Conservation (phyloP, 208 protist species). For the Crithidia fasciculata region DNA sequence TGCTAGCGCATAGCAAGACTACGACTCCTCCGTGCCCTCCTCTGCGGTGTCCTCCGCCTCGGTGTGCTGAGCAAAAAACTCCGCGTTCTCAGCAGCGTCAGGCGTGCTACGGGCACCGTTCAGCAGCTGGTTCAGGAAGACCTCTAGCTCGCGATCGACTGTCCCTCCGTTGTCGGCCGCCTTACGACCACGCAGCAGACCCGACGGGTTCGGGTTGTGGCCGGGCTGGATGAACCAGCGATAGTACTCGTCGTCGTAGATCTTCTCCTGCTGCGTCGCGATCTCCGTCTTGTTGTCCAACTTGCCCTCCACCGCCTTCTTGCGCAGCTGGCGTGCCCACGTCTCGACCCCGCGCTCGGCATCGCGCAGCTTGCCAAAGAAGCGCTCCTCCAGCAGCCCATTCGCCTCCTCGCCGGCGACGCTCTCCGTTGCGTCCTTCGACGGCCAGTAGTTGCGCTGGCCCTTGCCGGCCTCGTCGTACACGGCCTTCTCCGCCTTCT, state of each 20-base stretch:
- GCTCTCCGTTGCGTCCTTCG: slow-evolving; percentile 64
- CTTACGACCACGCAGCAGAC: slow-evolving; percentile 59
- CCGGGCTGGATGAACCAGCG: slow-evolving; percentile 93
- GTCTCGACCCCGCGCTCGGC: slow-evolving; percentile 71
- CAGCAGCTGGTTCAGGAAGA: slow-evolving; percentile 58
- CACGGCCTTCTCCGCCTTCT: slow-evolving; percentile 74
- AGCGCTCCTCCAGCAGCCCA: slow-evolving; percentile 76
- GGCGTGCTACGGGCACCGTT: slow-evolving; percentile 11
- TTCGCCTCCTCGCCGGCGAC: slow-evolving; percentile 51
- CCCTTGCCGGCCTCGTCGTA: slow-evolving; percentile 76
- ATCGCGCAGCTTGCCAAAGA: slow-evolving; percentile 61
- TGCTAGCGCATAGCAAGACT: neutral
- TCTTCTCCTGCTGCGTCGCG: slow-evolving; percentile 89
- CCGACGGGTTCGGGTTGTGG: slow-evolving; percentile 87
- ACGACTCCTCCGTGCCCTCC: slow-evolving; percentile 15
- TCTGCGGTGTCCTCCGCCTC: slow-evolving; percentile 5
- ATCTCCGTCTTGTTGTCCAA: slow-evolving; percentile 81
- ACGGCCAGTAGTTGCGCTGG: slow-evolving; percentile 84
- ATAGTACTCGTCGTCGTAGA: slow-evolving; percentile 94
- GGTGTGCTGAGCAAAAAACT: neutral
- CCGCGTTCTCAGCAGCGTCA: slow-evolving; percentile 18
- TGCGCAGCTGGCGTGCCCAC: slow-evolving; percentile 80
- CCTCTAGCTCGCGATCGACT: slow-evolving; percentile 68
- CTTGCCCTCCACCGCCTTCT: slow-evolving; percentile 65
- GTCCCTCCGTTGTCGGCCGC: slow-evolving; percentile 12